Evolutionary conservation across 306 rosid genomes (phyloP).

Genomic region (Macrotyloma uniflorum): DNA sequence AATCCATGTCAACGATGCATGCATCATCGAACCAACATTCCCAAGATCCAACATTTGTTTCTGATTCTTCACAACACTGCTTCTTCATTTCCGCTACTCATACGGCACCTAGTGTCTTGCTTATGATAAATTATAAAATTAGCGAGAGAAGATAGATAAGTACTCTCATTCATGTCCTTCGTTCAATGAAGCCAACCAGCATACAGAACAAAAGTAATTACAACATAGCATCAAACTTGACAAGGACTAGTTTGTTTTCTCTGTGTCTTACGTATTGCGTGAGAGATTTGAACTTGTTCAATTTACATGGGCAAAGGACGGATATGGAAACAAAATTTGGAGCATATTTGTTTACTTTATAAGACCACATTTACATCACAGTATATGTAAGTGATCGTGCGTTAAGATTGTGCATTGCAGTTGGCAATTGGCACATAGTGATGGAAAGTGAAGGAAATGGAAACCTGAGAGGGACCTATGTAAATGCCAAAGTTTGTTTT

Average conservation of each 20-base stretch:
- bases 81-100: slow-evolving; percentile 35
- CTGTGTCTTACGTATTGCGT: slow-evolving; percentile 15
- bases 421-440: slow-evolving; percentile 14
- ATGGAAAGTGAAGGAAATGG: slow-evolving; percentile 15
- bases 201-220: slow-evolving; percentile 50
- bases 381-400: not conserved
- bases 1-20: slow-evolving; percentile 90
- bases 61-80: slow-evolving; percentile 41
- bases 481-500: slow-evolving; percentile 15
- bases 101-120: not conserved
- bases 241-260: slow-evolving; percentile 33
- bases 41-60: slow-evolving; percentile 30
- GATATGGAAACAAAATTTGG: slow-evolving; percentile 2
- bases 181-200: not conserved
- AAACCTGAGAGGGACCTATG: not conserved
- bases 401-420: not conserved
- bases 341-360: slow-evolving; percentile 10
- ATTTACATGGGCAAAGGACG: slow-evolving; percentile 16
- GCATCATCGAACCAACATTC: slow-evolving; percentile 88
- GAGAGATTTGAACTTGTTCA: slow-evolving; percentile 13
- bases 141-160: not conserved
- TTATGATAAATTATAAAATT: not conserved
- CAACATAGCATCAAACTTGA: slow-evolving; percentile 41
- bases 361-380: not conserved
- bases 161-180: not conserved